Evolutionary conservation across 176 grass and related monocot genomes (phyloP).

Genomic region (Tuctoria greenei): DNA sequence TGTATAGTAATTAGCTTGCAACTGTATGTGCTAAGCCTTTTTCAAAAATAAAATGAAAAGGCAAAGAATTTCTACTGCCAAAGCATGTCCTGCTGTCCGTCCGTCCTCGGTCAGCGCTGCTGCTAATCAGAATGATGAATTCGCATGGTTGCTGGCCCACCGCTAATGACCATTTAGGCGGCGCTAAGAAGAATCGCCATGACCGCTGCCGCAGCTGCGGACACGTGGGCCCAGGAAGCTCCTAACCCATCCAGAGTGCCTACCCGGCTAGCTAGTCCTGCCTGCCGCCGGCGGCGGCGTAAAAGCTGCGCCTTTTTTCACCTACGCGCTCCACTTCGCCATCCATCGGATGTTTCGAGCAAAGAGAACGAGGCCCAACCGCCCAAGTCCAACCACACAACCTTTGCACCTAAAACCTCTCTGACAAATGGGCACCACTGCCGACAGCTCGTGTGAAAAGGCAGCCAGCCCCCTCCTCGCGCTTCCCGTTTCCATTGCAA

Average conservation of each 20-base stretch:
- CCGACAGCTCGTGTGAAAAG: background rate
- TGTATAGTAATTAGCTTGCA: no score
- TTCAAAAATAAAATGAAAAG: no score
- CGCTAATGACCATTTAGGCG: no score
- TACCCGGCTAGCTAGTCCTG: background rate
- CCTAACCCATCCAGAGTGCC: background rate
- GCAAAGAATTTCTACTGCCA: no score
- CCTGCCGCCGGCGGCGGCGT: background rate
- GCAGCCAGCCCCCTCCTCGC: background rate
- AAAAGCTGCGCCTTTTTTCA: background rate
- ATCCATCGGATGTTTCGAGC: background rate
- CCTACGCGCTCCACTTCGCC: conserved; percentile 1
- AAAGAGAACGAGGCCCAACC: background rate
- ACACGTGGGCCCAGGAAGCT: background rate
- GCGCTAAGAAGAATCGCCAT: no score
- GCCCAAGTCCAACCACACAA: background rate
- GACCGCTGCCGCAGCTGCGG: background rate
- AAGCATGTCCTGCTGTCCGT: no score
- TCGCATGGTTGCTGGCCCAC: no score
- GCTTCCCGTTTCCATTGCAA: background rate
- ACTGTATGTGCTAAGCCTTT: no score
- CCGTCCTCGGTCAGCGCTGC: no score
- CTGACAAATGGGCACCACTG: background rate
- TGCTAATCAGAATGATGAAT: no score
- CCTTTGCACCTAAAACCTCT: background rate